Percentiles rank a stretch among this genome's conserved stretches.
Conservation (phyloP, 1,139 yeast species). For the Magnusiomyces paraingens region DNA sequence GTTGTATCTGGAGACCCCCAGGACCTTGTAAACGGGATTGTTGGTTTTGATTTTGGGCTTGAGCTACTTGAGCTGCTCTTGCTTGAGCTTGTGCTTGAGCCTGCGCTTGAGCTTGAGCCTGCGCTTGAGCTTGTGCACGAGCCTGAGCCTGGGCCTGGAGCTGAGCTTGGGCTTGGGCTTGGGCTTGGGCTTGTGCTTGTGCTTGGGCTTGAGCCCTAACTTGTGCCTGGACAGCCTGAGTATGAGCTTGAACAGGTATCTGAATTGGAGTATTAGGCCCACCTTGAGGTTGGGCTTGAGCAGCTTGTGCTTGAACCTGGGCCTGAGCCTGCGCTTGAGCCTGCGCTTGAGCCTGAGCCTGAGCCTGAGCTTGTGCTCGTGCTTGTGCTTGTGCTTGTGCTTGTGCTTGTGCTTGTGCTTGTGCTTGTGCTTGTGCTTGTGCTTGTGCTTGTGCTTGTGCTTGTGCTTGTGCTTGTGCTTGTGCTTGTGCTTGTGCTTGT, state of each 20-base stretch:
- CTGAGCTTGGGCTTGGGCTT: background rate
- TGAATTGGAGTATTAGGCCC: too few relatives aligned
- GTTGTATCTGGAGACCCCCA: background rate
- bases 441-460: constrained; percentile 5
- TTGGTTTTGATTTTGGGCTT: background rate
- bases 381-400: background rate
- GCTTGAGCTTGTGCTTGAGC: constrained; percentile 2
- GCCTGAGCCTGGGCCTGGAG: background rate
- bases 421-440: background rate
- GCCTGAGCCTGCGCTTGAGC: constrained; percentile 1
- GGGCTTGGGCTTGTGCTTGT: too few relatives aligned
- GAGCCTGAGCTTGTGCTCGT: background rate
- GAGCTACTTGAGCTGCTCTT: background rate
- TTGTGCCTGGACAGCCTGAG: background rate
- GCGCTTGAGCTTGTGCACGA: background rate
- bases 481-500: background rate
- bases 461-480: constrained; percentile 3
- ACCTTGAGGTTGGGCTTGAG: constrained; percentile 1
- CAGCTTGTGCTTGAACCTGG: constrained; percentile 3
- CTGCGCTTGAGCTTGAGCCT: constrained; percentile 5
- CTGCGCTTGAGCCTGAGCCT: background rate
- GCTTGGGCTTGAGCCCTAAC: background rate
- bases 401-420: constrained; percentile 5
- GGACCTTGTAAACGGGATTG: background rate
- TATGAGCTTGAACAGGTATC: too few relatives aligned